Conservation (phyloP, 768 basidiomycete species). For the Collybia sp. region DNA sequence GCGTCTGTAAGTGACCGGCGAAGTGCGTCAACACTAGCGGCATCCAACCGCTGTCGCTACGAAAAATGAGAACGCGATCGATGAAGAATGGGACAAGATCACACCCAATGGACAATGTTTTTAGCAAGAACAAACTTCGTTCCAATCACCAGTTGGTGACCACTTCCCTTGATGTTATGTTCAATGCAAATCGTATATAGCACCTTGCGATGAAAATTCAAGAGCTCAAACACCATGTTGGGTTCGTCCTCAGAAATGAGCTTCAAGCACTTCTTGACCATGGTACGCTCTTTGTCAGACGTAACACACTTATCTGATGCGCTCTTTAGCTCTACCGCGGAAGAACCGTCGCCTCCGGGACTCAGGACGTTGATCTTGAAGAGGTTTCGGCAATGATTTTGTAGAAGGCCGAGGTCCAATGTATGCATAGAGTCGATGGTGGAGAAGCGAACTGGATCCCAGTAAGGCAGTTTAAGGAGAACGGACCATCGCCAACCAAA, state of each 20-base stretch:
- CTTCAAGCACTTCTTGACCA: not conserved
- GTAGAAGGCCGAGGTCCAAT: constrained; percentile 26
- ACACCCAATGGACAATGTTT: not conserved
- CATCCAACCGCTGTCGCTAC: constrained; percentile 1
- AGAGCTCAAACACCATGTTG: not conserved
- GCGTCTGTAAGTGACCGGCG: not conserved
- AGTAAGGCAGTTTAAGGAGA: constrained; percentile 32
- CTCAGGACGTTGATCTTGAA: not conserved
- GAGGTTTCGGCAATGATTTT: constrained; percentile 8
- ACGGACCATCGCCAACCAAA: constrained; percentile 23
- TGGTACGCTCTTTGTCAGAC: not conserved
- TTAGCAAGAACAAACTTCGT: constrained; percentile 9
- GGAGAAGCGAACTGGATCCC: constrained; percentile 24
- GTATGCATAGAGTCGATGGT: constrained; percentile 38
- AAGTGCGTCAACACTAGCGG: not conserved
- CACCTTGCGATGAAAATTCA: not conserved
- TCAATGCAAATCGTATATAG: not conserved
- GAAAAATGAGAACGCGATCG: not conserved
- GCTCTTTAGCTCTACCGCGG: constrained; percentile 1
- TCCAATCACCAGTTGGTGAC: not conserved
- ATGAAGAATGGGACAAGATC: not conserved
- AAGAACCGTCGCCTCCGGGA: constrained; percentile 2
- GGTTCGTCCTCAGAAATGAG: not conserved
- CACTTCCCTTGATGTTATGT: not conserved
- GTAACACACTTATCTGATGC: constrained; percentile 1